A percentile compares a stretch with the other conserved stretches of the same genome.
Conservation (phyloP, 2,329 filamentous ascomycete species). For the Ophiostoma piceae region DNA sequence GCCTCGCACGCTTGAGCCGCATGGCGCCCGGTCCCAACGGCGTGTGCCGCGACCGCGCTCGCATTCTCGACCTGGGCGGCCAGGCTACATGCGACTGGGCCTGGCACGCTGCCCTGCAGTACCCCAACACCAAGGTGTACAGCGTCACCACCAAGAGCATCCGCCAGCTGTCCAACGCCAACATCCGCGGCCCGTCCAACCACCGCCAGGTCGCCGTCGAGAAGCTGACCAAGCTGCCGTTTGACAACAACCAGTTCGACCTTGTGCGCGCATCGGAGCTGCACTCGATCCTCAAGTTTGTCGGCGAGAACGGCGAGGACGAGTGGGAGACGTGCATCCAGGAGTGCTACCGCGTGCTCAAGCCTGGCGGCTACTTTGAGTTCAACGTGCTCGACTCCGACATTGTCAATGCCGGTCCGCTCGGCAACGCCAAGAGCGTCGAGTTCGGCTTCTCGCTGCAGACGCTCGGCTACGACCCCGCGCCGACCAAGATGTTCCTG, state of each 20-base stretch:
- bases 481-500: slow-evolving; percentile 76
- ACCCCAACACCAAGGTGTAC: slow-evolving; percentile 79
- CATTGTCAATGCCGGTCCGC: slow-evolving; percentile 75
- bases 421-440: slow-evolving; percentile 75
- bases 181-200: slow-evolving; percentile 78
- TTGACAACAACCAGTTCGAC: slow-evolving; percentile 81
- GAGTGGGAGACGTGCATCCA: slow-evolving; percentile 82
- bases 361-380: slow-evolving; percentile 88
- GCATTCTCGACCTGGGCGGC: slow-evolving; percentile 82
- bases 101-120: slow-evolving; percentile 85
- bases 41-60: slow-evolving; percentile 47
- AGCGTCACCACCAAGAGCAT: slow-evolving; percentile 72
- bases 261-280: slow-evolving; percentile 85
- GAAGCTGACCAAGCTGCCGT: slow-evolving; percentile 74
- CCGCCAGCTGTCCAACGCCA: slow-evolving; percentile 64
- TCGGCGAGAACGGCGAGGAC: slow-evolving; percentile 62
- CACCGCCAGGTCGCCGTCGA: slow-evolving; percentile 78
- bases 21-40: slow-evolving; percentile 43
- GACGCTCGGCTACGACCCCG: slow-evolving; percentile 83
- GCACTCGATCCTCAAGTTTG: slow-evolving; percentile 74
- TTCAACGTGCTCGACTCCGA: slow-evolving; percentile 87
- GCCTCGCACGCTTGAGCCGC: slow-evolving; percentile 51
- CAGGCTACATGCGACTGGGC: slow-evolving; percentile 88
- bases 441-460: slow-evolving; percentile 90
- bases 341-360: slow-evolving; percentile 86